Base-by-base conservation (phyloP, 2,329 filamentous ascomycete species). In the Hyphodiscus sp. region DNA sequence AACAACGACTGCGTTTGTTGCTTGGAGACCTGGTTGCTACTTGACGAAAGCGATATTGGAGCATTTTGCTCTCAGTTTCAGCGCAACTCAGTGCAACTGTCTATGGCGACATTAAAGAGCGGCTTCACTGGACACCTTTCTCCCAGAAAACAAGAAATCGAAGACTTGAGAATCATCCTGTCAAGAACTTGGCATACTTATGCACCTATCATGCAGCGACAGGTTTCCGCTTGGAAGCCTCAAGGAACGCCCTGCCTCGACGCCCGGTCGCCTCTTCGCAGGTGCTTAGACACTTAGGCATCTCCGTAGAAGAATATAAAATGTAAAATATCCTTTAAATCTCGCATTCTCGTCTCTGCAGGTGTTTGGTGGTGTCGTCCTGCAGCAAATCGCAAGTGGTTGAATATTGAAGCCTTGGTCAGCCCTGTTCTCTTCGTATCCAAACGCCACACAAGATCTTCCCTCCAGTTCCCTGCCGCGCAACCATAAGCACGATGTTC, bases 401-500 rank as follows among this genome's bases (percentile, higher is more conserved):
- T 38, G 33, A 15, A 38, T 38, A 10, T 8, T 38, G 33, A 38
- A 38, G 33, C 33, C 33, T 38, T 38, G 33, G 33, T 38, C 33
- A 38, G 33, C 33, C 33, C 23, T 26, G 23, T 26, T 4, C 8
- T 26, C 23, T 26, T 38, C 33, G 33, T 38, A 38, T 38, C 11
- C 11, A 38, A 38, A 38, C 33, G 33, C 33, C 33, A 38, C 33
- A 26, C 33, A 38, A 13, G 5, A 13, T 15, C 33, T 38, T 38
- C 16, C 33, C 33, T 38, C 5, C 33, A 6, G 48, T 38, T 38
- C 16, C 33, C 33, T 38, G 33, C 33, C 13, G 48, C 33, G 43
- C 52, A 54, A 54, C 46, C 52, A 54, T 54, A 47, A 51, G 16
- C 48, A 26, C n/a, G n/a, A n/a, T 47, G 42, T 47, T n/a, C 43